phyloP scores from a whole-genome alignment of 805 yeast genomes.

The Yarrowia sp. region DNA sequence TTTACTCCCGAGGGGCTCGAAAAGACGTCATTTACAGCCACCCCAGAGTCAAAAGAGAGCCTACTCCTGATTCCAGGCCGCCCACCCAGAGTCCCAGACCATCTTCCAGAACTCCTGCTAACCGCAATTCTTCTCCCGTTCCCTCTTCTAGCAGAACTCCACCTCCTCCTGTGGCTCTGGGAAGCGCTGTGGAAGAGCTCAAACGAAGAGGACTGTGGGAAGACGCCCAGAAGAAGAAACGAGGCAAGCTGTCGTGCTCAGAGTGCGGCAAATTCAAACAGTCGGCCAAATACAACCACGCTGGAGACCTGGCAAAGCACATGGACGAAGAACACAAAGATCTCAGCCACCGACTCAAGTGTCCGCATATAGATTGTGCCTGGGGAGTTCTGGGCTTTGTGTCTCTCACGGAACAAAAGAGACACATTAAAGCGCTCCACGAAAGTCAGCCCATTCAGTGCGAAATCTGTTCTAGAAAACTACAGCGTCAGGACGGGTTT shows the following conservation, averaged over 20 bases:
- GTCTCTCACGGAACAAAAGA: not conserved
- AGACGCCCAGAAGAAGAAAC: not conserved
- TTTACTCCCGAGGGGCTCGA: not conserved
- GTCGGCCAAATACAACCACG: not conserved
- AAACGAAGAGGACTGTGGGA: not conserved
- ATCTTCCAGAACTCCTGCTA: too few species aligned
- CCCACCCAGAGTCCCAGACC: too few species aligned
- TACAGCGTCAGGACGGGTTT: not conserved
- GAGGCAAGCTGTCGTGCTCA: constrained; percentile 1
- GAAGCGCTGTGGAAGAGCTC: not conserved
- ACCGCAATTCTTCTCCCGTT: not conserved
- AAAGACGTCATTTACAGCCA: not conserved
- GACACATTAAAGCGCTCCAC: not conserved
- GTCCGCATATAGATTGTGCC: not conserved
- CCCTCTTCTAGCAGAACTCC: too few species aligned
- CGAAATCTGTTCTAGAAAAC: not conserved
- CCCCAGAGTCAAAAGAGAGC: not conserved
- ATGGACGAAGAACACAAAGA: not conserved
- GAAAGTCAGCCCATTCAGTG: not conserved
- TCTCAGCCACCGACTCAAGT: not conserved
- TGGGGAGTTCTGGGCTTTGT: not conserved
- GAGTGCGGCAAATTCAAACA: constrained; percentile 3
- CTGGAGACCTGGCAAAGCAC: not conserved
- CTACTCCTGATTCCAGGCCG: not conserved
- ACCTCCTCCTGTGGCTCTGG: too few species aligned